Conservation (phyloP, 2,329 filamentous ascomycete genomes). For the Clonostachys chloroleuca region DNA sequence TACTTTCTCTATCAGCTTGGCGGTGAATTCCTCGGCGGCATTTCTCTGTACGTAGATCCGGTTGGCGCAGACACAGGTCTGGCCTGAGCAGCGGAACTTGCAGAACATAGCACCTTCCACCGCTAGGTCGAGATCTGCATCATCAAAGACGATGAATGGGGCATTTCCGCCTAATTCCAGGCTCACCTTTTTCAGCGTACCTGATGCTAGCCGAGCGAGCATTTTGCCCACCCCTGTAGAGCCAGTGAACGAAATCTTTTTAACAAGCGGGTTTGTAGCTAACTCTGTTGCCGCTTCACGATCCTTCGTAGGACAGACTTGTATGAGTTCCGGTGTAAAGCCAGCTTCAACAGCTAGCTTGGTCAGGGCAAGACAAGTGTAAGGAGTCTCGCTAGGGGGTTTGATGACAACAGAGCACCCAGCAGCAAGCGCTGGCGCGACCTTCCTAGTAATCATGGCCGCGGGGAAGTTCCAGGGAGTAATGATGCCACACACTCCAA, state of each 20-base stretch:
- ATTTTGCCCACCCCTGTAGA: slow-evolving; percentile 58
- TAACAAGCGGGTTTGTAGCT: slow-evolving; percentile 16
- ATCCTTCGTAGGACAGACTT: slow-evolving; percentile 19
- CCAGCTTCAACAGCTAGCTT: slow-evolving; percentile 62
- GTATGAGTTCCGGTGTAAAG: slow-evolving; percentile 39
- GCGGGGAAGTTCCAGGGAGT: slow-evolving; percentile 59
- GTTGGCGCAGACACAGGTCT: slow-evolving; percentile 58
- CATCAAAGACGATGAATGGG: slow-evolving; percentile 59
- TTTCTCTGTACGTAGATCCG: slow-evolving; percentile 25
- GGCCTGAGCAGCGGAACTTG: slow-evolving; percentile 38
- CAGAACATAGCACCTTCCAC: slow-evolving; percentile 46
- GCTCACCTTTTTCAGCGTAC: slow-evolving; percentile 61
- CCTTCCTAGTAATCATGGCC: slow-evolving; percentile 36
- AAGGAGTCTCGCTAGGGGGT: slow-evolving; percentile 66
- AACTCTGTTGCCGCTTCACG: slow-evolving; percentile 21
- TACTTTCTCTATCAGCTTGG: slow-evolving; percentile 18
- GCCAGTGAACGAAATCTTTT: slow-evolving; percentile 67
- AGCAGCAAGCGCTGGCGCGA: slow-evolving; percentile 54
- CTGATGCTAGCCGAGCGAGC: slow-evolving; percentile 55
- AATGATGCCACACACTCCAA: slow-evolving; percentile 64
- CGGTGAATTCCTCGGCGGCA: slow-evolving; percentile 19
- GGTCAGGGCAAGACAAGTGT: slow-evolving; percentile 61
- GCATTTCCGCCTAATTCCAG: slow-evolving; percentile 70
- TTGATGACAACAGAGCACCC: slow-evolving; percentile 70
- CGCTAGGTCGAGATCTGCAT: slow-evolving; percentile 60